Evolutionary conservation across 2,329 filamentous ascomycete species (phyloP).

Genomic region (Trichophaea hybrida): DNA sequence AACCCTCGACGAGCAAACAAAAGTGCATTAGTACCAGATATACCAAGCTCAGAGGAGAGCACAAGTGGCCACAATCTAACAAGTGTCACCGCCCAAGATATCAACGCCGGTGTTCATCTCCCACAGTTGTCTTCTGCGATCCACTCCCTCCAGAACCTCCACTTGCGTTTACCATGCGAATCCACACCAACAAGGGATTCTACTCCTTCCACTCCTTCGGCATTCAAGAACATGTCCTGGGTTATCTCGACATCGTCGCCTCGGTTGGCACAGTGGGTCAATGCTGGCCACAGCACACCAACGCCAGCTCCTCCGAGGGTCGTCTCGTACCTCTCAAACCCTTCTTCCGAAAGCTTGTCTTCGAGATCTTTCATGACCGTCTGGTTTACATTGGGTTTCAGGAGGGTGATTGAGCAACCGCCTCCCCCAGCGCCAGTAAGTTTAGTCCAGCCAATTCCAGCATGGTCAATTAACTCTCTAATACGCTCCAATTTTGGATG

Average conservation of each 20-base stretch:
- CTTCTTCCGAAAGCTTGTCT: constrained; percentile 49
- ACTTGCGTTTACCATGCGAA: constrained; percentile 54
- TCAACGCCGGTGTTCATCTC: background rate
- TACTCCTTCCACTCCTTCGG: constrained; percentile 69
- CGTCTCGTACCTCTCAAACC: constrained; percentile 73
- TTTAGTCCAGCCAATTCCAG: constrained; percentile 91
- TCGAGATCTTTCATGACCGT: constrained; percentile 50
- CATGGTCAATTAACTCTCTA: constrained; percentile 76
- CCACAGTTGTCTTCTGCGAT: constrained; percentile 27
- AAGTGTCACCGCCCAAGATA: background rate
- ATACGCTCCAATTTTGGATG: constrained; percentile 87
- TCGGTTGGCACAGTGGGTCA: constrained; percentile 65
- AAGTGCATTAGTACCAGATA: background rate
- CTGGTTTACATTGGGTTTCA: constrained; percentile 48
- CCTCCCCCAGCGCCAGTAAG: constrained; percentile 90
- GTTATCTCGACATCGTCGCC: constrained; percentile 81
- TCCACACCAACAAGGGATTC: constrained; percentile 74
- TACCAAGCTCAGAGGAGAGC: background rate
- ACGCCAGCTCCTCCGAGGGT: constrained; percentile 88
- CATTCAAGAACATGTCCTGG: constrained; percentile 72
- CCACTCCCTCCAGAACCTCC: constrained; percentile 65
- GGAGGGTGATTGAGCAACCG: constrained; percentile 83
- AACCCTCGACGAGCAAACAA: background rate
- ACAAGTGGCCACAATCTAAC: background rate
- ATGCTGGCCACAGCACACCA: constrained; percentile 83